Evolutionary conservation across 2,329 filamentous ascomycete genomes (phyloP), one percentile per base, ranked within the genome.

Genomic region (Sordariomycetes sp.): DNA sequence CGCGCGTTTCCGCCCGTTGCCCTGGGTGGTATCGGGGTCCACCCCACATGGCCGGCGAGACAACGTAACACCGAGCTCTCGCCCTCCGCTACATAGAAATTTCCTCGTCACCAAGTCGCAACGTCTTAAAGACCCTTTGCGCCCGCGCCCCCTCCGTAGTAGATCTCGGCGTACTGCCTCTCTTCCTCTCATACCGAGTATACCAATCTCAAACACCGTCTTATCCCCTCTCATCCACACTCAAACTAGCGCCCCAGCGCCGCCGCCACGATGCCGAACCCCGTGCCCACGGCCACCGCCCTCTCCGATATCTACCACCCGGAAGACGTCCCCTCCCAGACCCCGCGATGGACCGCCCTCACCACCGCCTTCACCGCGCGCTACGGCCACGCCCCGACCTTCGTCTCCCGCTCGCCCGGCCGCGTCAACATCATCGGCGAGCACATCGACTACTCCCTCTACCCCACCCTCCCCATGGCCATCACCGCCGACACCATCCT

Each of bases 341-440:
- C 77, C 52, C 76, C 80, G 64, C 81, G 94, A 72, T 97, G 93
- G 89, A 82, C 87, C 65, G 77, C 74, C 51, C 79, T 97, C 51
- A 75, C 93, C 50, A 74, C 80, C 56, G 79, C 80, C 64, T 97
- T 97, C 73, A 76, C 85, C 64, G 73, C 80, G 59, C 76, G 74
- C 50, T 96, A 93, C 72, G 86, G 84, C 64, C 79, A 83, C 56
- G 75, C 79, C 18, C 85, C 92, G 46, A 81, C 88, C 60, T 97
- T 96, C 67, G 84, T 97, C 22, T 83, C 93, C 11, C 86, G 94
- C 62, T 96, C 92, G 58, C 94, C 94, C 1, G 94, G 94, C 60
- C 84, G 94, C 64, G 94, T 99, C 64, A 97, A 97, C 76, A 94
- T 99, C 68, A 97, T 99, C 69, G 94, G 94, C 71, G 94, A 99